Percentiles rank a stretch among this genome's conserved stretches.
Evolutionary conservation across 768 basidiomycete genomes (phyloP).

Genomic region (Tricholoma terreum): DNA sequence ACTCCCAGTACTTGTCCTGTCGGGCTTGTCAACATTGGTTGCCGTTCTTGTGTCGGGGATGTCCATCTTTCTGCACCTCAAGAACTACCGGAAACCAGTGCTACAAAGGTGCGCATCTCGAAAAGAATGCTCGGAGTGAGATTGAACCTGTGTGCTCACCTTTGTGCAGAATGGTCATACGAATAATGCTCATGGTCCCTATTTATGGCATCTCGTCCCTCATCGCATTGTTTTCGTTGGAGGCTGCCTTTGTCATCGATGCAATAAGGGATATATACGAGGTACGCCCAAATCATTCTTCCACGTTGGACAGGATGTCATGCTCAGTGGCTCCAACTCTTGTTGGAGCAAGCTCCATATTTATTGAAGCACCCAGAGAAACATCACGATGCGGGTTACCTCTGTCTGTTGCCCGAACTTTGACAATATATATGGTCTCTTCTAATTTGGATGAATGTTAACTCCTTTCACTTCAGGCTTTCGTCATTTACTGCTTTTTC

Average conservation of each 20-base stretch:
- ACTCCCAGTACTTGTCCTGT: slow-evolving; percentile 51
- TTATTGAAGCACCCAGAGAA: neutral
- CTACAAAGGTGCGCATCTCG: slow-evolving; percentile 59
- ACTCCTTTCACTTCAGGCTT: slow-evolving; percentile 51
- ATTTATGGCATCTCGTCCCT: slow-evolving; percentile 88
- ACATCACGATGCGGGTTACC: no score
- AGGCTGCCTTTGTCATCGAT: slow-evolving; percentile 96
- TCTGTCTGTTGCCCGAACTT: no score
- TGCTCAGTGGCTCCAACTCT: no score
- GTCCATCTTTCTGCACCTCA: slow-evolving; percentile 78
- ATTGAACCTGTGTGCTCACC: neutral
- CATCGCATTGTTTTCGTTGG: slow-evolving; percentile 89
- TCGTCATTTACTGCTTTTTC: slow-evolving; percentile 94
- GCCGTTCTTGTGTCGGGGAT: slow-evolving; percentile 71
- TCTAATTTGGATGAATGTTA: neutral
- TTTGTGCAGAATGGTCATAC: slow-evolving; percentile 71
- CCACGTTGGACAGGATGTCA: no score
- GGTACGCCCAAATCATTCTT: slow-evolving; percentile 41
- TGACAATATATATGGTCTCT: neutral
- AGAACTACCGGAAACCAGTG: slow-evolving; percentile 81
- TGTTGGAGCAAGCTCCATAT: no score
- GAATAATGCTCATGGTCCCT: slow-evolving; percentile 97
- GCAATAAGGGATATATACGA: slow-evolving; percentile 95
- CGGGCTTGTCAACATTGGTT: slow-evolving; percentile 62
- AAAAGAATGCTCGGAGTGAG: neutral